Conservation (phyloP, 2,329 filamentous ascomycete species). For the Fusarium sarcochroum region DNA sequence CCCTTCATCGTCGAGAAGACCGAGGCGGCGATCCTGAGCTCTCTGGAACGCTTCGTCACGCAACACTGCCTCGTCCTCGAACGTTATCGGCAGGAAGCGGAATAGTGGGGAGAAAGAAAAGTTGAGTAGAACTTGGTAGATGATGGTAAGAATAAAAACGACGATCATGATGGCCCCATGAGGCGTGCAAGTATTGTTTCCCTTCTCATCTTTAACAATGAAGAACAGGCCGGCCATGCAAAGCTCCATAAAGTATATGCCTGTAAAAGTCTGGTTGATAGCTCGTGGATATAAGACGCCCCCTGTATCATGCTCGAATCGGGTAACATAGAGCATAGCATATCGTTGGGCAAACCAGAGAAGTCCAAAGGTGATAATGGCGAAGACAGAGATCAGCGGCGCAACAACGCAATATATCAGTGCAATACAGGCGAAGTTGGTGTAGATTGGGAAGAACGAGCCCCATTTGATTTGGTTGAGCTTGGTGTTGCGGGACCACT, state of each 20-base stretch:
- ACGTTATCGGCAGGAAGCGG: slow-evolving; percentile 90
- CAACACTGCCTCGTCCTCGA: slow-evolving; percentile 94
- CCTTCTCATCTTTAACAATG: slow-evolving; percentile 72
- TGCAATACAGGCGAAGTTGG: slow-evolving; percentile 94
- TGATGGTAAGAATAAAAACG: slow-evolving; percentile 75
- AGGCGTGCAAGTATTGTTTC: slow-evolving; percentile 72
- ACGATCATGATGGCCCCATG: slow-evolving; percentile 92
- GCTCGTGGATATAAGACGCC: slow-evolving; percentile 92
- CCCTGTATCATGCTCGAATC: slow-evolving; percentile 91
- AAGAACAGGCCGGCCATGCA: slow-evolving; percentile 93
- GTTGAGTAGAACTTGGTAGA: slow-evolving; percentile 88
- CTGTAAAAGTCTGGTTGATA: slow-evolving; percentile 95
- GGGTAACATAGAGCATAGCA: slow-evolving; percentile 94
- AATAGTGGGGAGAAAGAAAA: slow-evolving; percentile 87
- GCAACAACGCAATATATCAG: slow-evolving; percentile 91
- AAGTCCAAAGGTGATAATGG: slow-evolving; percentile 89
- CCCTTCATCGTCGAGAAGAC: slow-evolving; percentile 68
- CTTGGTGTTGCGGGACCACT: slow-evolving; percentile 87
- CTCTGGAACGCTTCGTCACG: slow-evolving; percentile 90
- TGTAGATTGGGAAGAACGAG: slow-evolving; percentile 94
- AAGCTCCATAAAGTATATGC: slow-evolving; percentile 94
- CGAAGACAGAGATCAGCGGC: slow-evolving; percentile 92
- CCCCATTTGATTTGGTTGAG: slow-evolving; percentile 89
- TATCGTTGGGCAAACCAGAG: slow-evolving; percentile 98
- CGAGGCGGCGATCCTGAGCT: slow-evolving; percentile 79